Percentiles rank a stretch among this genome's conserved stretches.
Evolutionary conservation across 768 basidiomycete species (phyloP).

Genomic region (Scleroderma bovista): DNA sequence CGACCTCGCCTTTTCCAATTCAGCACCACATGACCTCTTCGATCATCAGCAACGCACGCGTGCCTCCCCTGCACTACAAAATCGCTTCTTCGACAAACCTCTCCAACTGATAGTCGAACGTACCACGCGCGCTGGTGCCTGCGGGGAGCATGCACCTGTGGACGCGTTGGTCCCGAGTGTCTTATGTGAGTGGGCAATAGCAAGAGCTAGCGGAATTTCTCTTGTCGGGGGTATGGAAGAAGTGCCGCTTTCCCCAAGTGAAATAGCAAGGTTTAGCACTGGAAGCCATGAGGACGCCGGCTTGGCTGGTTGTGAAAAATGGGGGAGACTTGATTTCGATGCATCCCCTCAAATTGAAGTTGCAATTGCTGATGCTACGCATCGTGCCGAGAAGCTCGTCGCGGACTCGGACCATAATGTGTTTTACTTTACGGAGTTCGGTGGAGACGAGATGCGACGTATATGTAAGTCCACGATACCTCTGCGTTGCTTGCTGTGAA

Average conservation of each 20-base stretch:
- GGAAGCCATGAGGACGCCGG: conserved; percentile 5
- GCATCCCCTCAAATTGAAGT: conserved; percentile 51
- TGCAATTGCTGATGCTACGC: conserved; percentile 55
- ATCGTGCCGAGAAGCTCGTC: conserved; percentile 52
- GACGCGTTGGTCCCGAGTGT: conserved; percentile 90
- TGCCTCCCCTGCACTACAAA: conserved; percentile 49
- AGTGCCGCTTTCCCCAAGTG: conserved; percentile 8
- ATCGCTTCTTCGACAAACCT: conserved; percentile 90
- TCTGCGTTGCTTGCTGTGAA: neutral
- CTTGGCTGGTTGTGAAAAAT: conserved; percentile 26
- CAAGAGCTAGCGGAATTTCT: conserved; percentile 12
- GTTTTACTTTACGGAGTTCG: conserved; percentile 78
- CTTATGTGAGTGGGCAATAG: conserved; percentile 76
- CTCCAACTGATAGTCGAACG: conserved; percentile 80
- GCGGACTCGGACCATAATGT: conserved; percentile 80
- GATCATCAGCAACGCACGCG: conserved; percentile 74
- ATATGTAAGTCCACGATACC: conserved; percentile 45
- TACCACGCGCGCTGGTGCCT: conserved; percentile 76
- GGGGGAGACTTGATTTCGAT: conserved; percentile 72
- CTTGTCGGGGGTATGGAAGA: conserved; percentile 51
- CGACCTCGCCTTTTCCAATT: neutral
- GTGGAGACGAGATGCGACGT: conserved; percentile 81
- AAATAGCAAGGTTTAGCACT: neutral
- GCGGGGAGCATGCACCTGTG: conserved; percentile 87
- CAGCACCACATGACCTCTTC: conserved; percentile 38